These are phyloP conservation scores for Fusarium globosum DNA, from an alignment of 2,329 filamentous ascomycete genomes.

Conservation along the genomic window DNA sequence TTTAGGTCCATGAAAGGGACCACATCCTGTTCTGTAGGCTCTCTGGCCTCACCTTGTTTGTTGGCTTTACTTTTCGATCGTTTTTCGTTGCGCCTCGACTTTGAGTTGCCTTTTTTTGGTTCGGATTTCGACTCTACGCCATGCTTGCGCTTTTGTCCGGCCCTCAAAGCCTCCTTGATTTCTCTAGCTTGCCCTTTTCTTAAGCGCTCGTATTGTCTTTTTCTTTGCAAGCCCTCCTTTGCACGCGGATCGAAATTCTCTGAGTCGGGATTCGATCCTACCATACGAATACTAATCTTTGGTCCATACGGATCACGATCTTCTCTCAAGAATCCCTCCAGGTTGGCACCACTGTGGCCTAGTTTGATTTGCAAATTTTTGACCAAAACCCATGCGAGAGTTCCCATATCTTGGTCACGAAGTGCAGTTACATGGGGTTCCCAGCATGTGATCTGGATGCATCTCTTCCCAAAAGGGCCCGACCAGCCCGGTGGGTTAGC, in stretches of 20 bases:
- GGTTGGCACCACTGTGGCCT: conserved; percentile 60
- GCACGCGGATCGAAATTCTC: conserved; percentile 61
- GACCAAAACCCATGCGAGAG: conserved; percentile 72
- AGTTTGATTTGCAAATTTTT: conserved; percentile 78
- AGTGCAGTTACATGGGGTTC: conserved; percentile 73
- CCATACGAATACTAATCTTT: conserved; percentile 68
- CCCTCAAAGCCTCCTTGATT: conserved; percentile 51
- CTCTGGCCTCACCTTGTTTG: conserved; percentile 3
- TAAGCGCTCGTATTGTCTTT: conserved; percentile 70
- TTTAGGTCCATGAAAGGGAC: conserved; percentile 48
- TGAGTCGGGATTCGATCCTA: conserved; percentile 55
- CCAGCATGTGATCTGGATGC: conserved; percentile 77
- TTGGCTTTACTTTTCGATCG: conserved; percentile 27
- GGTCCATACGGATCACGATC: conserved; percentile 59
- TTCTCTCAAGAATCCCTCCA: conserved; percentile 79
- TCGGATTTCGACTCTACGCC: conserved; percentile 41
- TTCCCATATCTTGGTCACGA: conserved; percentile 61
- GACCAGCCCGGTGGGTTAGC: conserved; percentile 62
- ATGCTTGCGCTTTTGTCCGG: conserved; percentile 54
- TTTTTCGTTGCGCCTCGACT: conserved; percentile 34
- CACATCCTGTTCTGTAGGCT: conserved; percentile 40
- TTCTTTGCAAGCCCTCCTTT: conserved; percentile 70
- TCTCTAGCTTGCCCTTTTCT: conserved; percentile 55
- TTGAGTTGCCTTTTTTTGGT: conserved; percentile 44
- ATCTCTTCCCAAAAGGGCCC: conserved; percentile 79